phyloP scores from a whole-genome alignment of 768 basidiomycete genomes.

The Psilocybe subaeruginosa region DNA sequence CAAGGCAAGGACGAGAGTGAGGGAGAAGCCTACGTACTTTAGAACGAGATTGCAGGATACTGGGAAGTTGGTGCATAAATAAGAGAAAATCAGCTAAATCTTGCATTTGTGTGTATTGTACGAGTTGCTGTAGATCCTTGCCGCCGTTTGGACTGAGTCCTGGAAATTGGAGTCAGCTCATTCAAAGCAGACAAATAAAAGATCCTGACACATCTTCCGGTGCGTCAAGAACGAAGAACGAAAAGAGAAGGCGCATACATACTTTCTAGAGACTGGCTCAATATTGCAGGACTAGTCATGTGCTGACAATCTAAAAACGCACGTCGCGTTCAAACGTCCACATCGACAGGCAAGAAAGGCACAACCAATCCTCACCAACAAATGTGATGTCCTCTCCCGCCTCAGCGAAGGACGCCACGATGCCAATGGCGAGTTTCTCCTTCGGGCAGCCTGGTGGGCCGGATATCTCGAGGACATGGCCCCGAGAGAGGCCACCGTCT shows the following conservation, averaged over 20 bases:
- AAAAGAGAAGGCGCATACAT: background rate
- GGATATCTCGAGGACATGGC: constrained; percentile 71
- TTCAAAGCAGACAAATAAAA: too few relatives aligned
- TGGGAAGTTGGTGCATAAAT: constrained; percentile 57
- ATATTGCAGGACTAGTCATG: constrained; percentile 36
- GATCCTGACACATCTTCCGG: background rate
- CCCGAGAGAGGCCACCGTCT: constrained; percentile 62
- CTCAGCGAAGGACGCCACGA: constrained; percentile 51
- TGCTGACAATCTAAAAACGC: constrained; percentile 47
- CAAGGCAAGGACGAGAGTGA: background rate
- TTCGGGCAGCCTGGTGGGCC: constrained; percentile 78
- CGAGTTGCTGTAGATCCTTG: constrained; percentile 12
- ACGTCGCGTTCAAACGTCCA: background rate
- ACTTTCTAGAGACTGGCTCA: constrained; percentile 28
- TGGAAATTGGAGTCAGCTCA: constrained; percentile 6
- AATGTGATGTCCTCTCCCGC: constrained; percentile 59
- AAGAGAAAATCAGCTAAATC: constrained; percentile 57
- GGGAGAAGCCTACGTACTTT: constrained; percentile 39
- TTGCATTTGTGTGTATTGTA: constrained; percentile 47
- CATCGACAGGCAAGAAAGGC: background rate
- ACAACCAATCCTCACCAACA: constrained; percentile 50
- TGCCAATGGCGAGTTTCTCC: constrained; percentile 52
- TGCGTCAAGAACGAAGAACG: constrained; percentile 20
- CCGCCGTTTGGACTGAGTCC: constrained; percentile 5
- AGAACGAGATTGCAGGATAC: constrained; percentile 45